Conservation (phyloP, 331 rosid genomes). For the Pyracantha coccinea region DNA sequence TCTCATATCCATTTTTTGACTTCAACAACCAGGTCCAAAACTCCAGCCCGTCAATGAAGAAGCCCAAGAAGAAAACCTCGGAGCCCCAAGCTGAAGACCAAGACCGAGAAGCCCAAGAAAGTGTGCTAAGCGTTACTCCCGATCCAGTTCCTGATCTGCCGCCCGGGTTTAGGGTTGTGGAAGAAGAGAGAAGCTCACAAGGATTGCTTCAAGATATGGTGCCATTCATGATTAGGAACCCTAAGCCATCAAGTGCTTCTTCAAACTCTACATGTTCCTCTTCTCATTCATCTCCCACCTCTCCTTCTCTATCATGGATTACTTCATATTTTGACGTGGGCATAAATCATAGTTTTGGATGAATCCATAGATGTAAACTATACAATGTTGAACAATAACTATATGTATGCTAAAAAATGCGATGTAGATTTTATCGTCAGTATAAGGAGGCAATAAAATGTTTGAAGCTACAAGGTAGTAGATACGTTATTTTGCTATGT, state of each 20-base stretch:
- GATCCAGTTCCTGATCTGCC: neutral
- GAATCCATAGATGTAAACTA: neutral
- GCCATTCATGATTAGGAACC: conserved; percentile 73
- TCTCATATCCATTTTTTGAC: conserved; percentile 56
- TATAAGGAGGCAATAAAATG: neutral
- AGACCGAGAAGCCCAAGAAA: conserved; percentile 21
- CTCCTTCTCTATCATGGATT: conserved; percentile 47
- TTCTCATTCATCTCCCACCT: conserved; percentile 32
- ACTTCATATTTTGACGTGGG: conserved; percentile 25
- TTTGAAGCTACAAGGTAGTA: neutral
- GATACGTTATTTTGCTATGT: too few species aligned
- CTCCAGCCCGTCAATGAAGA: conserved; percentile 37
- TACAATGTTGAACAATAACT: conserved; percentile 3
- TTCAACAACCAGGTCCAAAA: conserved; percentile 31
- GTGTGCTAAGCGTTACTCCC: neutral
- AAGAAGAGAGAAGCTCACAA: conserved; percentile 38
- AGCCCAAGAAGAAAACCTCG: conserved; percentile 31
- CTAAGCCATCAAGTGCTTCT: conserved; percentile 21
- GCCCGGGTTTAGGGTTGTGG: neutral
- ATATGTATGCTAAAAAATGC: neutral
- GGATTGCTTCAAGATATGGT: conserved; percentile 93
- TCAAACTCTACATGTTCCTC: conserved; percentile 31
- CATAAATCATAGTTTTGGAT: conserved; percentile 29
- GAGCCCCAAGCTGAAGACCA: neutral
- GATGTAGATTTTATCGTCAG: neutral